Evolutionary conservation across 2,329 filamentous ascomycete genomes (phyloP).

Genomic region (Aspergillus niger): DNA sequence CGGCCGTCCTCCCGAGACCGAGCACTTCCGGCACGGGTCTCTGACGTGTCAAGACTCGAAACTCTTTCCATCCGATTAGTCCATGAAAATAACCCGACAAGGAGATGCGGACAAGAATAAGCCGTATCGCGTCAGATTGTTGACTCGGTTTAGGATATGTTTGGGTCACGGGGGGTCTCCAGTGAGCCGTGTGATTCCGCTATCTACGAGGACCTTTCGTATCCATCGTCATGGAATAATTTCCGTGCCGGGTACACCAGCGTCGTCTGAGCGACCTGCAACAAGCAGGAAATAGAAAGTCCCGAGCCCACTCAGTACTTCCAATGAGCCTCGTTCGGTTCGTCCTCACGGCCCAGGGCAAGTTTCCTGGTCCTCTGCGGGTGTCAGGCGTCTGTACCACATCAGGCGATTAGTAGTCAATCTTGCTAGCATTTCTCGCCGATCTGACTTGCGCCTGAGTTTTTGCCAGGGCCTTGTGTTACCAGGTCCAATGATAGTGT

Average conservation of each 20-base stretch:
- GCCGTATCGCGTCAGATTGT: not conserved
- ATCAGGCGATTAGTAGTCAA: not conserved
- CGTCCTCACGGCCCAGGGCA: not conserved
- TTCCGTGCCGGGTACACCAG: not conserved
- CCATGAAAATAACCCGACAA: not conserved
- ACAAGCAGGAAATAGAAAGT: not conserved
- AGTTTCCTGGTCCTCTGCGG: too few relatives aligned
- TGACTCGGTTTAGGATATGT: not conserved
- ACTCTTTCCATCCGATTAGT: not conserved
- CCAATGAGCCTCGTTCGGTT: not conserved
- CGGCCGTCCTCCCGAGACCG: not conserved
- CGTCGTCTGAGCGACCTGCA: not conserved
- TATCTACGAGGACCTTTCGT: not conserved
- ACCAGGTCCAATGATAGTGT: not conserved
- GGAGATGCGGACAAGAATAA: not conserved
- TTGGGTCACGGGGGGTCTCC: not conserved
- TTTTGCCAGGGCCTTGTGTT: not conserved
- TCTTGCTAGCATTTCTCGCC: not conserved
- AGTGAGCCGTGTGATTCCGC: constrained; percentile 1
- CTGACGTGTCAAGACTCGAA: not conserved
- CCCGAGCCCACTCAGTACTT: not conserved
- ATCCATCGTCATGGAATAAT: not conserved
- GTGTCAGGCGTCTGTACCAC: not conserved
- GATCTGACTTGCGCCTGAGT: not conserved
- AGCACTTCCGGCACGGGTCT: constrained; percentile 1